A percentile compares a stretch with the other conserved stretches of the same genome.
Evolutionary conservation across 192 early-diverging fungal genomes (phyloP).

Genomic region (Coemansia sp.): DNA sequence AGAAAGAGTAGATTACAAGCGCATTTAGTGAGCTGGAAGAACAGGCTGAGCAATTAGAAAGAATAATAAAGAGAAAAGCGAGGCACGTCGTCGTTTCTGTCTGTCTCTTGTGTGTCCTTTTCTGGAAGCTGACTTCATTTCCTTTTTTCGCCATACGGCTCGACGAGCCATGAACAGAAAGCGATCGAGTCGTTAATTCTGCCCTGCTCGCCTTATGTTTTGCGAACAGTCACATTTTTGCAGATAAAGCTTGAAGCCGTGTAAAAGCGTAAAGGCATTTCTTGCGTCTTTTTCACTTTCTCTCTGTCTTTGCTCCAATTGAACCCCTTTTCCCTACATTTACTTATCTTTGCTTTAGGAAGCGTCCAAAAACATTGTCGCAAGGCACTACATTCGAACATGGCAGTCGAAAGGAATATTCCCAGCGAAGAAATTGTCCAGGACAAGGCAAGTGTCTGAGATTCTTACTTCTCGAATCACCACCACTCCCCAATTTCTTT

Average conservation of each 20-base stretch:
- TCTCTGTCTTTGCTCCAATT: neutral
- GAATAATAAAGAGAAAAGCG: neutral
- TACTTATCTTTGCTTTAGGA: constrained; percentile 4
- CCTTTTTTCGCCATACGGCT: too few relatives aligned
- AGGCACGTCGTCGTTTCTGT: neutral
- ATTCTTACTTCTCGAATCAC: neutral
- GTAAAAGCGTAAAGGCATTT: too few relatives aligned
- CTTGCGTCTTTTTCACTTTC: neutral
- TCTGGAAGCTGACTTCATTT: neutral
- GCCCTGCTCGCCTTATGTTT: too few relatives aligned
- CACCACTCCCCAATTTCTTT: neutral
- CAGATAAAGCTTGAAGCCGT: too few relatives aligned
- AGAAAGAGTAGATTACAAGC: constrained; percentile 1
- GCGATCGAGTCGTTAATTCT: too few relatives aligned
- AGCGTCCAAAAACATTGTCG: neutral
- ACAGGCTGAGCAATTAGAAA: too few relatives aligned
- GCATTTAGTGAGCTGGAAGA: neutral
- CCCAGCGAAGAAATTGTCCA: constrained; percentile 64
- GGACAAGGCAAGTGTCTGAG: constrained; percentile 57
- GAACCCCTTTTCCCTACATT: constrained; percentile 1
- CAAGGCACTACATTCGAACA: constrained; percentile 7
- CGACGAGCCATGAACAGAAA: too few relatives aligned
- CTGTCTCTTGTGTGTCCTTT: neutral
- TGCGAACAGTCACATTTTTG: too few relatives aligned
- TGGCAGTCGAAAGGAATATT: constrained; percentile 49